phyloP scores from a whole-genome alignment of 1,284 basidiomycete genomes.

The Thecaphora thlaspeos region DNA sequence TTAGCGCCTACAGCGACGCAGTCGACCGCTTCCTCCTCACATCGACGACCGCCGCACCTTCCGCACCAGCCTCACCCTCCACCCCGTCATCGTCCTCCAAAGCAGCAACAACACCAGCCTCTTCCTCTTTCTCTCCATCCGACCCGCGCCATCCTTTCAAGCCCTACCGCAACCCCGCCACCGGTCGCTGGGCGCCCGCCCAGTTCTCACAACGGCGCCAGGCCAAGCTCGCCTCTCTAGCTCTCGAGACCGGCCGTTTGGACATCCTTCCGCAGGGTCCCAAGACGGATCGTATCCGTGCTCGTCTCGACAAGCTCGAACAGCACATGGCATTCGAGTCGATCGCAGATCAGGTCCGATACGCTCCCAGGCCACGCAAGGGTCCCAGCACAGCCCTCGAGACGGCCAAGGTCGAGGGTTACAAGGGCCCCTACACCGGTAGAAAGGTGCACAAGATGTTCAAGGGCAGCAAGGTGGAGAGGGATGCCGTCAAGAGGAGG shows the following conservation, averaged over 20 bases:
- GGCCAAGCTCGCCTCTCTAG: slow-evolving; percentile 32
- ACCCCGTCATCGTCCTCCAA: not conserved
- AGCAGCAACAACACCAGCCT: too few species aligned
- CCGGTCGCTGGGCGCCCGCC: slow-evolving; percentile 39
- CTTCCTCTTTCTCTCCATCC: too few species aligned
- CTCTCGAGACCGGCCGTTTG: slow-evolving; percentile 11
- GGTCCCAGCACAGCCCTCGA: slow-evolving; percentile 6
- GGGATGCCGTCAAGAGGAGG: slow-evolving; percentile 11
- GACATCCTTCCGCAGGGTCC: slow-evolving; percentile 14
- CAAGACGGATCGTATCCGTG: slow-evolving; percentile 10
- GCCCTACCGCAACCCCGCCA: slow-evolving; percentile 10
- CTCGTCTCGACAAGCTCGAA: slow-evolving; percentile 14
- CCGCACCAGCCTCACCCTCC: not conserved
- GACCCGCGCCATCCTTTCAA: slow-evolving; percentile 15
- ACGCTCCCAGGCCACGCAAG: slow-evolving; percentile 9
- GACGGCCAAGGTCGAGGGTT: slow-evolving; percentile 12
- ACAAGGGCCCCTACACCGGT: slow-evolving; percentile 37
- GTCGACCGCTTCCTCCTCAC: slow-evolving; percentile 1
- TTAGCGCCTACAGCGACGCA: not conserved
- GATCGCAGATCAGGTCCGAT: slow-evolving; percentile 10
- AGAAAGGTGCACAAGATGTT: slow-evolving; percentile 27
- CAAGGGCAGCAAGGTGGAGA: slow-evolving; percentile 39
- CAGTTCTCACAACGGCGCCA: slow-evolving; percentile 38
- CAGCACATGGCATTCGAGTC: slow-evolving; percentile 17
- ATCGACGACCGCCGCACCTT: not conserved